These are phyloP conservation scores for Berkeleyomyces rouxiae DNA, from an alignment of 2,329 filamentous ascomycete genomes.

Conservation along the genomic window DNA sequence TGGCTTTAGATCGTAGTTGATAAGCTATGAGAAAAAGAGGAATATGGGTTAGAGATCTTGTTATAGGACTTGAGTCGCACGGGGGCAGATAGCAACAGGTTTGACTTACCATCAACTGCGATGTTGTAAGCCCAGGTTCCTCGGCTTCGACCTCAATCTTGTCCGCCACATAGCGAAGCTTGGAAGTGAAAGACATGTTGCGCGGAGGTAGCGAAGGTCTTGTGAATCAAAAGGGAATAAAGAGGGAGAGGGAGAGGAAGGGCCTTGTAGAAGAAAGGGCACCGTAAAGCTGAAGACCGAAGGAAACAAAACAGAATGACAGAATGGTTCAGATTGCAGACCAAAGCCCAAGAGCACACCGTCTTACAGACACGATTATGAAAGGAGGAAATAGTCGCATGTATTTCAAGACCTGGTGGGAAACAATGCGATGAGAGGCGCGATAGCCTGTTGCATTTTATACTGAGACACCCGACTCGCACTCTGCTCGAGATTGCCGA, in stretches of 20 bases:
- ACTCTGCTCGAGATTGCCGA: not conserved
- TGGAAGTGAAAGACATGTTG: slow-evolving; percentile 1
- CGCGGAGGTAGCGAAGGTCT: not conserved
- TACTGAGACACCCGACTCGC: not conserved
- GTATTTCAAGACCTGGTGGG: not conserved
- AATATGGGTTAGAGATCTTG: not conserved
- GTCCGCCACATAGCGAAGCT: slow-evolving; percentile 23
- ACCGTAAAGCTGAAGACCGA: not conserved
- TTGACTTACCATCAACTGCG: slow-evolving; percentile 55
- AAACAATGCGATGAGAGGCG: not conserved
- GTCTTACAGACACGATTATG: not conserved
- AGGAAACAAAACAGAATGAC: not conserved
- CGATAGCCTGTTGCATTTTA: not conserved
- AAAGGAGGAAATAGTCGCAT: not conserved
- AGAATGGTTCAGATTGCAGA: not conserved
- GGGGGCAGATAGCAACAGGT: not conserved
- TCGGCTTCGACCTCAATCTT: slow-evolving; percentile 61
- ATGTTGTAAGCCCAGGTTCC: slow-evolving; percentile 50
- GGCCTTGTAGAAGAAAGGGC: not conserved
- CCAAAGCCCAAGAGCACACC: not conserved
- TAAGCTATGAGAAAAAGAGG: slow-evolving; percentile 34
- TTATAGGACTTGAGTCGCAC: not conserved
- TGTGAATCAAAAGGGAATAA: not conserved
- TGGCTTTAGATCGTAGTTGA: slow-evolving; percentile 65
- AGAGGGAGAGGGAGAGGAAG: not conserved